Conservation (phyloP, 23 red algal genomes). For the Gracilaria domingensis region DNA sequence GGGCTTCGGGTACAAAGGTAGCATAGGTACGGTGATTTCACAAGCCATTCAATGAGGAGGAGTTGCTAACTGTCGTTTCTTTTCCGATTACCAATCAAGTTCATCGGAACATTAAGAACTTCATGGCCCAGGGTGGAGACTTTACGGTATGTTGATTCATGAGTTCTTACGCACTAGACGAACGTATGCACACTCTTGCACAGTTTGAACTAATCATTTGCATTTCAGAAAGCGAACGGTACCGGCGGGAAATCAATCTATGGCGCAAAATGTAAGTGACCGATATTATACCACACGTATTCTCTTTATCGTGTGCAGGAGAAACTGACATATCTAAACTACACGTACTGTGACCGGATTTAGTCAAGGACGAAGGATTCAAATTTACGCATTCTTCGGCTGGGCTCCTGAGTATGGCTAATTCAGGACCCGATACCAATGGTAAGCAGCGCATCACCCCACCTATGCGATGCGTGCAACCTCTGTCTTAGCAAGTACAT, state of each 20-base stretch:
- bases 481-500: not conserved
- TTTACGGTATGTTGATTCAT: slow-evolving; percentile 71
- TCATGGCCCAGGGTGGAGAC: slow-evolving; percentile 98
- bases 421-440: slow-evolving; percentile 91
- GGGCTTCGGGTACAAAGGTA: slow-evolving; percentile 87
- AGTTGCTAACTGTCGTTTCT: not conserved
- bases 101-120: slow-evolving; percentile 93
- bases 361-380: slow-evolving; percentile 92
- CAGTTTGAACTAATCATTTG: slow-evolving; percentile 28
- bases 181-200: too few species aligned
- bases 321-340: not conserved
- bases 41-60: not conserved
- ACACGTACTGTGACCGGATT: not conserved
- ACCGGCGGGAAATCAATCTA: slow-evolving; percentile 95
- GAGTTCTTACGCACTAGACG: not conserved
- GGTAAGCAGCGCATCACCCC: slow-evolving; percentile 50
- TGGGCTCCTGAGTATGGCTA: slow-evolving; percentile 96
- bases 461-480: not conserved
- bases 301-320: not conserved
- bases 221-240: slow-evolving; percentile 76
- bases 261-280: slow-evolving; percentile 73
- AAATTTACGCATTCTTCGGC: slow-evolving; percentile 72
- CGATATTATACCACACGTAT: not conserved
- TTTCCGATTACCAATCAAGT: not conserved
- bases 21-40: slow-evolving; percentile 40